These are phyloP conservation scores for Alternaria viburni DNA, from an alignment of 2,329 filamentous ascomycete genomes.

Conservation along the genomic window DNA sequence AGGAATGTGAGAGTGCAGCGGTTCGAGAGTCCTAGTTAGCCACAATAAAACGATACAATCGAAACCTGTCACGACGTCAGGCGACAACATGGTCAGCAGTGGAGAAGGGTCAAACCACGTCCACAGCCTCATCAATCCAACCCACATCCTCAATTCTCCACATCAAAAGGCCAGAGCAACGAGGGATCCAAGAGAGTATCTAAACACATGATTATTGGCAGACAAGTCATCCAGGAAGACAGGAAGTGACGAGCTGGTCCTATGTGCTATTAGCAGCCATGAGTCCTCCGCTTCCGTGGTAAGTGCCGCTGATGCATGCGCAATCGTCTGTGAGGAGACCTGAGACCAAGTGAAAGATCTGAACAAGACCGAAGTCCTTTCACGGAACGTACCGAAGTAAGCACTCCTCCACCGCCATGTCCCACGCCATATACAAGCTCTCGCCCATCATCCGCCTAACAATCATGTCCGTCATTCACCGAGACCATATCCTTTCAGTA, in stretches of 20 bases:
- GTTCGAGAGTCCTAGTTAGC: too few relatives aligned
- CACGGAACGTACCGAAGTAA: conserved; percentile 23
- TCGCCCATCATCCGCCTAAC: background rate
- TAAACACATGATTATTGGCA: conserved; percentile 23
- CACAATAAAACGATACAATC: background rate
- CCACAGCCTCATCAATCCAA: background rate
- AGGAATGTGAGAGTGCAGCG: too few relatives aligned
- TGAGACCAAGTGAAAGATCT: conserved; percentile 26
- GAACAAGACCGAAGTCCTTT: conserved; percentile 16
- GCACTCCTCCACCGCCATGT: background rate
- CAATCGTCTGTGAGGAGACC: conserved; percentile 9
- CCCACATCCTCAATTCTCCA: background rate
- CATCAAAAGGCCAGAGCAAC: conserved; percentile 10
- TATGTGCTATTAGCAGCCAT: conserved; percentile 33
- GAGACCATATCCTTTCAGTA: background rate
- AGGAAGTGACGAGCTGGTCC: conserved; percentile 25
- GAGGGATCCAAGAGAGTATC: conserved; percentile 11
- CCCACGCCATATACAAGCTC: background rate
- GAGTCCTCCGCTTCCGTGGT: conserved; percentile 15
- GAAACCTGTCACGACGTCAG: conserved; percentile 23
- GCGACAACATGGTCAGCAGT: conserved; percentile 2
- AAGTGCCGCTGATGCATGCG: conserved; percentile 3
- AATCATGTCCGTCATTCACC: background rate
- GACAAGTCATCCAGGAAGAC: conserved; percentile 14
- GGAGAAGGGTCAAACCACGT: conserved; percentile 19